Evolutionary conservation across 169 alveolate species (phyloP), one percentile per base, ranked within the genome.

Genomic region (Plasmodium chabaudi): DNA sequence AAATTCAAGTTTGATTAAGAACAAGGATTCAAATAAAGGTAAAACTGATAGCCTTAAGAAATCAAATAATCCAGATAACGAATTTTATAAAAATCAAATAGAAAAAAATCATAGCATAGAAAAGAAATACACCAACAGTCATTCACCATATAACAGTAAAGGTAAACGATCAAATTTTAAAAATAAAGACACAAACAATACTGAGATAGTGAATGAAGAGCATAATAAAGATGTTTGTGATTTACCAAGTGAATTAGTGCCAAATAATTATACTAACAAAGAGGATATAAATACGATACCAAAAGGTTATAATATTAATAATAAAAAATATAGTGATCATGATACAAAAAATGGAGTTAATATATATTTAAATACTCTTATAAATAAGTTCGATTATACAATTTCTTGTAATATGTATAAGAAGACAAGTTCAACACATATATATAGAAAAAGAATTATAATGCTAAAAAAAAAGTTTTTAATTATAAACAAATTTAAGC

Each of bases 401-500:
- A 64, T 75, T 65, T 63, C 88, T 3, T 75, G 88, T 34, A 47
- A 75, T 67, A 75, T 75, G 88, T 75, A 56, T 67, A 75, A 75
- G 67, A 75, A 64, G 39, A 63, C 88, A 39, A 75, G 51, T 64
- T 77, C 88, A 12, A 75, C 88, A 34, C 88, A 75, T 75, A 75
- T 75, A 13, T 75, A 75, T 57, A 75, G 88, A 64, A 75, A 75
- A 65, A 75, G 65, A 63, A 75, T 75, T 15, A 39, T 75, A 64
- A 51, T 75, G 17, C 27, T 75, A 63, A 75, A 75, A 39, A 75
- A 75, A 57, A 27, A 75, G 34, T 75, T 63, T 64, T 49, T 75
- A 75, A 75, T 75, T 64, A 46, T 64, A 15, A 75, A 61, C 42
- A 75, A 75, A 75, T 75, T 49, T 27, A 75, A 75, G 65, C 88